Conservation (phyloP, 2,329 filamentous ascomycete species). For the Clarireedia paspali region DNA sequence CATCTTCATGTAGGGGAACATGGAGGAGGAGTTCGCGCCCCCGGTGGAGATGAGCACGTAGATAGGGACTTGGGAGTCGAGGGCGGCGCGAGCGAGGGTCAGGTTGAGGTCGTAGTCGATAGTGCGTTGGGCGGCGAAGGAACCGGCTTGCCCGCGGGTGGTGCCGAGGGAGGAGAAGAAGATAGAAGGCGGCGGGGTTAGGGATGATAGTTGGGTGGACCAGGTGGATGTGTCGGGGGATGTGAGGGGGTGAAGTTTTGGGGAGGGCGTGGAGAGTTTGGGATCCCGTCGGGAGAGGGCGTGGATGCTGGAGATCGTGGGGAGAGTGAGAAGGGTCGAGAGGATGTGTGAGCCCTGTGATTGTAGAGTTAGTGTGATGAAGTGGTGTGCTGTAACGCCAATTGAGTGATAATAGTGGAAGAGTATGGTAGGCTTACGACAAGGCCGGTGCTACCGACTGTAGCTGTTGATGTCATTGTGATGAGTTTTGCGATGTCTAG, state of each 20-base stretch:
- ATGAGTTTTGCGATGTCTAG: background rate
- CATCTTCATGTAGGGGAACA: slow-evolving; percentile 58
- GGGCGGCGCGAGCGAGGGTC: slow-evolving; percentile 64
- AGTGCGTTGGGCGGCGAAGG: slow-evolving; percentile 72
- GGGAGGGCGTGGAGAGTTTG: slow-evolving; percentile 49
- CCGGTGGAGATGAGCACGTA: slow-evolving; percentile 40
- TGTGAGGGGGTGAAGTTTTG: slow-evolving; percentile 60
- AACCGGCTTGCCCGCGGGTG: slow-evolving; percentile 66
- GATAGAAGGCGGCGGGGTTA: slow-evolving; percentile 49
- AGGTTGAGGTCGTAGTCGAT: slow-evolving; percentile 86
- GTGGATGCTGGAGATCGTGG: slow-evolving; percentile 43
- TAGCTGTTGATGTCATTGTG: slow-evolving; percentile 35
- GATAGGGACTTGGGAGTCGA: slow-evolving; percentile 62
- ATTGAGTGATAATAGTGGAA: background rate
- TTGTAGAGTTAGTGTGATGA: slow-evolving; percentile 9
- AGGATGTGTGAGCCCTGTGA: slow-evolving; percentile 64
- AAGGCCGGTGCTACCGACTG: slow-evolving; percentile 41
- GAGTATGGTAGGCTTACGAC: slow-evolving; percentile 32
- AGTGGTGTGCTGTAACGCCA: background rate
- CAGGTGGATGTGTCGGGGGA: slow-evolving; percentile 63
- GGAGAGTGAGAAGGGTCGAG: slow-evolving; percentile 47
- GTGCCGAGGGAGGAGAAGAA: slow-evolving; percentile 78
- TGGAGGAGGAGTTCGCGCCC: slow-evolving; percentile 42
- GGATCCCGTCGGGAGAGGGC: slow-evolving; percentile 60
- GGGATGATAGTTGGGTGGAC: slow-evolving; percentile 33